A percentile compares a stretch with the other conserved stretches of the same genome.
phyloP scores from a whole-genome alignment of 257 asterid species.

The Fraxinus americana region DNA sequence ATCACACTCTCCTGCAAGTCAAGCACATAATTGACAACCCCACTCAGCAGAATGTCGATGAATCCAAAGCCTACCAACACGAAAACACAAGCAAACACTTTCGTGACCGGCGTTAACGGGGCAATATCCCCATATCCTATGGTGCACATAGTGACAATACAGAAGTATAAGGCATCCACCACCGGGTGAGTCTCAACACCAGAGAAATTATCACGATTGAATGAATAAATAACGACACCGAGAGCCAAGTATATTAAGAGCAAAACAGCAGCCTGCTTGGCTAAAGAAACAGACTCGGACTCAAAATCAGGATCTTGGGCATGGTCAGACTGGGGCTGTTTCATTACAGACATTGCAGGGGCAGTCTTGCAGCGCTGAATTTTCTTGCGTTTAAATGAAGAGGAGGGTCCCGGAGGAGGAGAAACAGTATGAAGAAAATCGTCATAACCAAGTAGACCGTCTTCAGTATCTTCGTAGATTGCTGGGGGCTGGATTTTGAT shows the following conservation, averaged over 20 bases:
- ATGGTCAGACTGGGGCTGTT: conserved; percentile 9
- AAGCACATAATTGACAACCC: conserved; percentile 49
- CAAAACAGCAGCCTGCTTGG: conserved; percentile 40
- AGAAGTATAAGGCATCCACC: conserved; percentile 58
- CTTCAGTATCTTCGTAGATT: not conserved
- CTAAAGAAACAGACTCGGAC: conserved; percentile 29
- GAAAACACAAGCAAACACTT: conserved; percentile 49
- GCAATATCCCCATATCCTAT: conserved; percentile 66
- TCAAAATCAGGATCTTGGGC: conserved; percentile 4
- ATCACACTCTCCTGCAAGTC: conserved; percentile 58
- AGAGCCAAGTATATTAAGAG: conserved; percentile 47
- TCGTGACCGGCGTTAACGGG: conserved; percentile 43
- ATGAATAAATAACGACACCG: conserved; percentile 47
- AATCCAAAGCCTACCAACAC: conserved; percentile 60
- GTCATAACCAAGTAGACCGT: not conserved
- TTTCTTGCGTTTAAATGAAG: conserved; percentile 27
- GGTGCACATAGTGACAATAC: conserved; percentile 66
- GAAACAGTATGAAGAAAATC: not conserved
- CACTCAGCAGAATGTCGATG: conserved; percentile 49
- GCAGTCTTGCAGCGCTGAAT: conserved; percentile 50
- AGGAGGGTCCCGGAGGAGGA: conserved; percentile 19
- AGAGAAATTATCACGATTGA: conserved; percentile 49
- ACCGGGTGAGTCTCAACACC: conserved; percentile 51
- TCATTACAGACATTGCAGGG: conserved; percentile 48
- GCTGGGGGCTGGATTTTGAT: not conserved